A percentile compares a stretch with the other conserved stretches of the same genome.
Evolutionary conservation across 2,329 filamentous ascomycete genomes (phyloP).

Genomic region (Penicillium sp.): DNA sequence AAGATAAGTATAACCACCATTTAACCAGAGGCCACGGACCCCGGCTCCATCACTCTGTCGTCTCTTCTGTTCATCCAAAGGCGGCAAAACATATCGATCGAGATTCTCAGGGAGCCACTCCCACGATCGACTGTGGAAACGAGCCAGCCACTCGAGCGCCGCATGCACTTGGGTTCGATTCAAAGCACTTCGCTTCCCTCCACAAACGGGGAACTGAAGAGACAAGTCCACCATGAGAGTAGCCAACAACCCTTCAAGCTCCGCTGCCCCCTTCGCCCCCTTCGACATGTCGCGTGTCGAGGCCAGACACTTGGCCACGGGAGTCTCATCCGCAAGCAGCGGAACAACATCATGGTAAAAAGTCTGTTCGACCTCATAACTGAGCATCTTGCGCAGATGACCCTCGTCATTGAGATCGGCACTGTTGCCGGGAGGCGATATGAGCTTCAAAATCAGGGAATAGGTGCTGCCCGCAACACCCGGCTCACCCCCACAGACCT

Average conservation of each 20-base stretch:
- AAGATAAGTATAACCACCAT: constrained; percentile 65
- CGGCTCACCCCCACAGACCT: constrained; percentile 18
- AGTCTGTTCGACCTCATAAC: constrained; percentile 61
- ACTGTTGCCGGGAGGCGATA: constrained; percentile 45
- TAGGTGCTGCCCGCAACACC: constrained; percentile 14
- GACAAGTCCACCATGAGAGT: constrained; percentile 55
- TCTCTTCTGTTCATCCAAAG: constrained; percentile 47
- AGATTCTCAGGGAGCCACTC: constrained; percentile 21
- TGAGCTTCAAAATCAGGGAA: constrained; percentile 53
- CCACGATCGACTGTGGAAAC: constrained; percentile 56
- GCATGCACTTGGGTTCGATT: constrained; percentile 45
- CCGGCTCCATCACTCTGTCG: constrained; percentile 19
- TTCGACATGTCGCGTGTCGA: constrained; percentile 33
- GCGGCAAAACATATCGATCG: constrained; percentile 40
- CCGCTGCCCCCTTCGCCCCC: constrained; percentile 20
- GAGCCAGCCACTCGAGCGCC: constrained; percentile 57
- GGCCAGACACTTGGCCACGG: constrained; percentile 48
- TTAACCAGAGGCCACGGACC: constrained; percentile 49
- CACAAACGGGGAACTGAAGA: constrained; percentile 49
- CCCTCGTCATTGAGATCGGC: constrained; percentile 47
- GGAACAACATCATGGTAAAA: constrained; percentile 58
- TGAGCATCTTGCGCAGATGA: constrained; percentile 59
- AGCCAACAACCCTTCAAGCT: constrained; percentile 39
- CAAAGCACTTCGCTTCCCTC: constrained; percentile 36
- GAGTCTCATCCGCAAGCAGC: constrained; percentile 38